These are phyloP conservation scores for Calocera viscosa DNA, from an alignment of 768 basidiomycete genomes.

Conservation along the genomic window DNA sequence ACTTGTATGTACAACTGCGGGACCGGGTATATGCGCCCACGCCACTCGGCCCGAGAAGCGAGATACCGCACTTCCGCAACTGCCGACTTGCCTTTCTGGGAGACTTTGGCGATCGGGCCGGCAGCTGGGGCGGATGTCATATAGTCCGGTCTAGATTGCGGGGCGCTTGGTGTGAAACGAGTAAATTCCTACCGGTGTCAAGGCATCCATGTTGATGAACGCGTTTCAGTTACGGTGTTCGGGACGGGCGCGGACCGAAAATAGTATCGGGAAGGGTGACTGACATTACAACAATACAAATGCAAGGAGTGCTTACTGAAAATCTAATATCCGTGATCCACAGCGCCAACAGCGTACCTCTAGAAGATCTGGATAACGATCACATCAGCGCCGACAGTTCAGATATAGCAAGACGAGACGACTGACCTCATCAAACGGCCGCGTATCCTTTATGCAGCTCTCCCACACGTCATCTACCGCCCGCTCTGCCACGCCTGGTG, in stretches of 20 bases:
- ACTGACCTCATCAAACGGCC: conserved; percentile 90
- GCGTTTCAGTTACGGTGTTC: too few species aligned
- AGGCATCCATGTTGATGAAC: too few species aligned
- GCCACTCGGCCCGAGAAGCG: not conserved
- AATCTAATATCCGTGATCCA: too few species aligned
- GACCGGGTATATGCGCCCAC: too few species aligned
- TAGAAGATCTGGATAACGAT: not conserved
- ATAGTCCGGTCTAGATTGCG: not conserved
- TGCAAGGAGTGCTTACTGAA: too few species aligned
- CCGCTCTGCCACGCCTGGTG: conserved; percentile 62
- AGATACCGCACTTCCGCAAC: not conserved
- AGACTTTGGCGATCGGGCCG: not conserved
- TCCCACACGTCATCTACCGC: conserved; percentile 97
- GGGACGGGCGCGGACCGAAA: too few species aligned
- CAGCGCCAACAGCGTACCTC: not conserved
- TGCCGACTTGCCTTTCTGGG: not conserved
- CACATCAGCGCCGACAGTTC: not conserved
- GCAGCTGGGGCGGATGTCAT: not conserved
- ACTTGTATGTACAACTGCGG: too few species aligned
- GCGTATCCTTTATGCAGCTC: conserved; percentile 86
- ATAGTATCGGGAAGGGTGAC: too few species aligned
- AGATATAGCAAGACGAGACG: not conserved
- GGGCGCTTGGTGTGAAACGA: too few species aligned
- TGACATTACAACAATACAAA: too few species aligned
- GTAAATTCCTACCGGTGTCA: too few species aligned